A percentile compares a stretch with the other conserved stretches of the same genome.
These are phyloP conservation scores for Lunularia cruciata DNA, from an alignment of 225 moss, liverwort and hornwort species.

Conservation along the genomic window DNA sequence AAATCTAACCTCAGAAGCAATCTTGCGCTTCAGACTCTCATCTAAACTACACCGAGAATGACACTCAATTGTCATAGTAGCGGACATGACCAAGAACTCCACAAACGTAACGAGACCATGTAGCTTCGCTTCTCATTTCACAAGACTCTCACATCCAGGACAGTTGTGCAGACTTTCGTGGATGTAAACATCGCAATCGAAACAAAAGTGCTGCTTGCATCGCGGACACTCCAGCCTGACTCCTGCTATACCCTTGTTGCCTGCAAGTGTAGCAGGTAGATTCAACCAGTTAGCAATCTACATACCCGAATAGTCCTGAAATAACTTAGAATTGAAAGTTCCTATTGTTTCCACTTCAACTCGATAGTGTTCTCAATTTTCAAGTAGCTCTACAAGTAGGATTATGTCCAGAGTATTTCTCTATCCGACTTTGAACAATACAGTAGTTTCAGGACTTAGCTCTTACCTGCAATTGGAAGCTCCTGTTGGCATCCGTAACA, in stretches of 20 bases:
- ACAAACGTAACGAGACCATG: too few relatives aligned
- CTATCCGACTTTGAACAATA: neutral
- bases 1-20: slow-evolving; percentile 1
- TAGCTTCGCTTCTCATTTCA: slow-evolving; percentile 27
- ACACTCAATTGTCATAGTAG: neutral
- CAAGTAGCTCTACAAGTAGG: neutral
- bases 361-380: too few relatives aligned
- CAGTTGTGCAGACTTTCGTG: slow-evolving; percentile 99
- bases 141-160: slow-evolving; percentile 90
- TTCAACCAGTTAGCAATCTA: too few relatives aligned
- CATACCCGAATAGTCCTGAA: too few relatives aligned
- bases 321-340: too few relatives aligned
- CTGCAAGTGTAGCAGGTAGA: slow-evolving; percentile 44
- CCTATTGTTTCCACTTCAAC: too few relatives aligned
- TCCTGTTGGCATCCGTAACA: slow-evolving; percentile 94
- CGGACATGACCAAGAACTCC: neutral
- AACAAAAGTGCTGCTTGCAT: slow-evolving; percentile 96
- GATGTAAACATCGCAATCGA: slow-evolving; percentile 94
- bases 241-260: slow-evolving; percentile 75
- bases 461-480: slow-evolving; percentile 78
- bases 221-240: slow-evolving; percentile 88
- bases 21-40: neutral
- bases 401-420: neutral
- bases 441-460: neutral
- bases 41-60: slow-evolving; percentile 2